Conservation (phyloP, 1,139 yeast genomes). For the Suzukiozyma palmioleophila region DNA sequence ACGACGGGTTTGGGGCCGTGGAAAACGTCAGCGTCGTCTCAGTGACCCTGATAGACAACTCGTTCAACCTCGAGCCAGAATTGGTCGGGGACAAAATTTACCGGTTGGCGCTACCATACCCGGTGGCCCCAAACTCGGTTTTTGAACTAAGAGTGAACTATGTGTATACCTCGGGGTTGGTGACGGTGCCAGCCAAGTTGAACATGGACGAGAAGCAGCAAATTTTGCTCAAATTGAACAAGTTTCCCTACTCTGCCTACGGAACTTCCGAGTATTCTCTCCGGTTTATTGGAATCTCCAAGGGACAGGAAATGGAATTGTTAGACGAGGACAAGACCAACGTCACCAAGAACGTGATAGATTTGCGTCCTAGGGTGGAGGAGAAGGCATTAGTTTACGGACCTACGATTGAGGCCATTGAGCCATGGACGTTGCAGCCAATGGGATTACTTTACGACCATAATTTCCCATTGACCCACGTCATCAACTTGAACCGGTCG, state of each 20-base stretch:
- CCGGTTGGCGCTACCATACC: slow-evolving; percentile 54
- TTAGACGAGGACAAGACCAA: slow-evolving; percentile 12
- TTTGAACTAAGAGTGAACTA: slow-evolving; percentile 49
- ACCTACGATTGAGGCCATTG: slow-evolving; percentile 39
- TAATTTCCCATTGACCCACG: slow-evolving; percentile 62
- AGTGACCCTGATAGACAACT: slow-evolving; percentile 23
- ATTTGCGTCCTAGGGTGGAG: slow-evolving; percentile 29
- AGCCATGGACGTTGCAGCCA: slow-evolving; percentile 45
- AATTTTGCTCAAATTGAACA: slow-evolving; percentile 50
- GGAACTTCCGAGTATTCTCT: slow-evolving; percentile 49
- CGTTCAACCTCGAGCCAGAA: slow-evolving; percentile 17
- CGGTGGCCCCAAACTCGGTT: slow-evolving; percentile 61
- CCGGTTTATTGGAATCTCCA: slow-evolving; percentile 44
- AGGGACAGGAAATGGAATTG: slow-evolving; percentile 41
- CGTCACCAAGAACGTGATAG: slow-evolving; percentile 18
- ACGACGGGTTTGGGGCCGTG: slow-evolving; percentile 41
- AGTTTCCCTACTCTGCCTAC: slow-evolving; percentile 63
- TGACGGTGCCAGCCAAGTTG: slow-evolving; percentile 63
- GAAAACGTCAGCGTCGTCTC: slow-evolving; percentile 48
- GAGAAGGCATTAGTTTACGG: slow-evolving; percentile 50
- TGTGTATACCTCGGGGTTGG: slow-evolving; percentile 45
- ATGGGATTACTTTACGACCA: slow-evolving; percentile 61
- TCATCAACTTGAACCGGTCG: slow-evolving; percentile 61
- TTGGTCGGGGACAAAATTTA: slow-evolving; percentile 27
- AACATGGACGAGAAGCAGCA: slow-evolving; percentile 61